phyloP scores from a whole-genome alignment of 2,329 filamentous ascomycete species.

The Colletotrichum echinochloae region DNA sequence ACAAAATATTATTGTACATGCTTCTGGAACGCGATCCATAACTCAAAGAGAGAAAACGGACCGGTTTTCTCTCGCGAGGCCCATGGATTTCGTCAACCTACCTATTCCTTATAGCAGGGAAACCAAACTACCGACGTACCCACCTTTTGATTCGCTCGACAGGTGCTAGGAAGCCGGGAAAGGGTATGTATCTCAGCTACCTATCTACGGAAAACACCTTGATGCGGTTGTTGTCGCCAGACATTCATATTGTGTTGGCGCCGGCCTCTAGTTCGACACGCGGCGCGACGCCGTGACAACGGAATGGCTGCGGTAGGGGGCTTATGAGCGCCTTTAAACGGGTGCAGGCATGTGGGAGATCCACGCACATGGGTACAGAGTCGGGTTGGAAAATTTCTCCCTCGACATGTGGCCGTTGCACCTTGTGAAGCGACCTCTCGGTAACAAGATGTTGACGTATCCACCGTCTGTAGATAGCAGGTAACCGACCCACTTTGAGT shows the following conservation, averaged over 20 bases:
- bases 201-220: conserved; percentile 6
- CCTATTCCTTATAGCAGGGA: conserved; percentile 14
- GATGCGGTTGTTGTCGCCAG: neutral
- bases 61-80: neutral
- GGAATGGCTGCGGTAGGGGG: neutral
- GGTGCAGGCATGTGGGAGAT: conserved; percentile 31
- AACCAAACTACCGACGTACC: conserved; percentile 1
- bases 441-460: conserved; percentile 7
- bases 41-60: neutral
- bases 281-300: conserved; percentile 8
- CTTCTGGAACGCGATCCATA: conserved; percentile 20
- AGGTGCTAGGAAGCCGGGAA: conserved; percentile 6
- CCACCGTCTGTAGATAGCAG: conserved; percentile 23
- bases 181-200: conserved; percentile 28
- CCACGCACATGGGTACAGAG: conserved; percentile 30
- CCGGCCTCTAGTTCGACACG: conserved; percentile 2
- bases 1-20: neutral
- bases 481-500: conserved; percentile 33
- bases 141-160: conserved; percentile 16
- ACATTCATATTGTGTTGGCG: conserved; percentile 23
- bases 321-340: neutral
- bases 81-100: conserved; percentile 7
- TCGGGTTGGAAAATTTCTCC: conserved; percentile 25
- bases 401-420: neutral
- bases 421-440: conserved; percentile 14